Base-by-base conservation (phyloP, 768 basidiomycete genomes). In the Agaricus subrufescens region DNA sequence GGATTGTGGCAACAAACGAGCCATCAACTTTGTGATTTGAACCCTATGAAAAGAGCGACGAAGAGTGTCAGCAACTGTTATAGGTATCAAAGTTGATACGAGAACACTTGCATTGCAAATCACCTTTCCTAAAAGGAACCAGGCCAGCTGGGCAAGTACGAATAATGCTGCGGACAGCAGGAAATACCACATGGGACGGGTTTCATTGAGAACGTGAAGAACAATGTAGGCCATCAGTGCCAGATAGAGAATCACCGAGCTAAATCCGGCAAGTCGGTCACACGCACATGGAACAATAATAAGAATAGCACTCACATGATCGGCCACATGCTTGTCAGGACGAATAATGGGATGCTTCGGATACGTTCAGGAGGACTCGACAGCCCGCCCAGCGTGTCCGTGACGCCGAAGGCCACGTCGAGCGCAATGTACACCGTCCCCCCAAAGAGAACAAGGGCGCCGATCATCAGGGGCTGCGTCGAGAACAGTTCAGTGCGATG, bases 401-500 rank as follows among this genome's bases (percentile, higher is more conserved):
- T 89, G 58, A 91, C 74, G n/a, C 77, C 69, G 8, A 95, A 73
- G 0, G 77, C 90, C 40, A 87, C 80, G 65, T 98, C 95, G 60
- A 97, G 80, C 0, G 87, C 81, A 67, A 98, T 87, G 69, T 96
- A 98, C 3, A 81, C 78, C 0, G 91, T 89, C 2, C 83, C 80
- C 5, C 75, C 82, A 66, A 94, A 87, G 60, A 91, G 77, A 11
- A 80, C 73, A 27, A 81, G 4, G 0, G 77, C 61, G 61, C 91
- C 66, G 50, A 85, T 72, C 57, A 71, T 73, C 61, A 86, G 81
- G 2, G 91, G 91, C 89, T 91, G 60, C 19, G 34, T 52, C 43
- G 31, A n/a, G 29, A 30, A 50, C 9, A 15, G 38, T 25, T 31
- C 56, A 14, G 52, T 15, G 48, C n/a, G 14, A 38, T 6, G 19